Percentiles rank a stretch among this genome's conserved stretches.
phyloP scores from a whole-genome alignment of 805 yeast genomes.

The Cephaloascus albidus region DNA sequence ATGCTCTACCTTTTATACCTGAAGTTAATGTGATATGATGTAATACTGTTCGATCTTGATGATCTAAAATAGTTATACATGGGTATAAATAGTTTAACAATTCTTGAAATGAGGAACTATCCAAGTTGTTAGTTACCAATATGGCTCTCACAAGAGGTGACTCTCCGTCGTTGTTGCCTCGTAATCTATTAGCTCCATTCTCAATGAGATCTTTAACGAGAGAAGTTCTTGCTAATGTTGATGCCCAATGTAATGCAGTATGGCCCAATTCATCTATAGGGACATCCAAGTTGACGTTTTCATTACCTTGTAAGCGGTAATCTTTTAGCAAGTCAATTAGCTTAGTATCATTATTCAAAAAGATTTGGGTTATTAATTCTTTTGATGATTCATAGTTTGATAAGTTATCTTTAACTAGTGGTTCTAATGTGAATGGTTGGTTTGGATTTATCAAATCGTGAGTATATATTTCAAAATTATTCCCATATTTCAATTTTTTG shows the following conservation, averaged over 20 bases:
- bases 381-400: slow-evolving; percentile 27
- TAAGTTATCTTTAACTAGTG: slow-evolving; percentile 24
- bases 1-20: slow-evolving; percentile 64
- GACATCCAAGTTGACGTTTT: slow-evolving; percentile 57
- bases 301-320: slow-evolving; percentile 14
- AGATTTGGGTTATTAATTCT: slow-evolving; percentile 40
- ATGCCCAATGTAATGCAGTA: slow-evolving; percentile 92
- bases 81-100: slow-evolving; percentile 72
- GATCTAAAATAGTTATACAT: slow-evolving; percentile 54
- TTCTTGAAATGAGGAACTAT: slow-evolving; percentile 62
- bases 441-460: slow-evolving; percentile 34
- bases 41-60: slow-evolving; percentile 66
- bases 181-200: slow-evolving; percentile 55
- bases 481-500: slow-evolving; percentile 17
- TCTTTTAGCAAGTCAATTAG: slow-evolving; percentile 9
- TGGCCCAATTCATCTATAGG: slow-evolving; percentile 92
- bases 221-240: slow-evolving; percentile 73
- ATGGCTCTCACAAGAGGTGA: slow-evolving; percentile 81
- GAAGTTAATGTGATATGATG: slow-evolving; percentile 83
- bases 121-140: slow-evolving; percentile 75
- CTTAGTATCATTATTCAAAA: slow-evolving; percentile 22
- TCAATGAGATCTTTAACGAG: slow-evolving; percentile 63
- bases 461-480: slow-evolving; percentile 15
- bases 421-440: slow-evolving; percentile 39
- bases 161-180: slow-evolving; percentile 80